Evolutionary conservation across 352 stramenopile genomes (phyloP), one percentile per base, ranked within the genome.

Genomic region (Globisporangium uncinulatum): DNA sequence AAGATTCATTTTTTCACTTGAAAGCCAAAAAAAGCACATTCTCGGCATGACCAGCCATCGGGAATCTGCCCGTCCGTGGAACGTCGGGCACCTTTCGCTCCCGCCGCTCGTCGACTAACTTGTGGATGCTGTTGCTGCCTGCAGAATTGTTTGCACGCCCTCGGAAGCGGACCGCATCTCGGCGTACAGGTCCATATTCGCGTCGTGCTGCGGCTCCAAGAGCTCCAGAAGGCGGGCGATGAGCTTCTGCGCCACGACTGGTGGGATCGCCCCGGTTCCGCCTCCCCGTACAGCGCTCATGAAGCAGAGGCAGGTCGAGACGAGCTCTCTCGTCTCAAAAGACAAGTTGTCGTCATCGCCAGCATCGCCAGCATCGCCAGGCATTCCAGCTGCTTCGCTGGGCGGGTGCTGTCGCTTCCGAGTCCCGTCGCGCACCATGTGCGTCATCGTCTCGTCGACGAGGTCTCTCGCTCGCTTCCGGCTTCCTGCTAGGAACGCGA

Each of bases 121-220:
- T 29, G 24, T 29, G 24, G 24, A 29, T 29, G 24, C 24, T 29
- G 24, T 4, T 29, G 24, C 24, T 29, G 24, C 24, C 32, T n/a
- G 44, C 36, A 59, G 31, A 2, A 51, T 37, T 7, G 54, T 47
- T 6, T 56, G 45, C 14, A 61, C 41, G 14, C 62, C 53, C 45
- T 61, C 57, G 5, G 54, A 55, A 19, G 69, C 61, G 11, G 66
- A 51, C 4, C 58, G 67, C 11, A 90, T 62, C 54, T 90, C 80
- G 10, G 68, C 55, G 56, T 86, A 88, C 6, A 90, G 62, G 58
- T 88, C 80, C 68, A 85, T 69, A 51, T 90, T 90, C 8, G 63
- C 66, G 9, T 73, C 73, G 57, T 86, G 61, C 2, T 53, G 65
- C 6, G 80, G 80, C 21, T 75, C 70, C 2, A 90, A 61, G 20